Conservation (phyloP, 306 rosid genomes). For the Cyamopsis tetragonoloba region DNA sequence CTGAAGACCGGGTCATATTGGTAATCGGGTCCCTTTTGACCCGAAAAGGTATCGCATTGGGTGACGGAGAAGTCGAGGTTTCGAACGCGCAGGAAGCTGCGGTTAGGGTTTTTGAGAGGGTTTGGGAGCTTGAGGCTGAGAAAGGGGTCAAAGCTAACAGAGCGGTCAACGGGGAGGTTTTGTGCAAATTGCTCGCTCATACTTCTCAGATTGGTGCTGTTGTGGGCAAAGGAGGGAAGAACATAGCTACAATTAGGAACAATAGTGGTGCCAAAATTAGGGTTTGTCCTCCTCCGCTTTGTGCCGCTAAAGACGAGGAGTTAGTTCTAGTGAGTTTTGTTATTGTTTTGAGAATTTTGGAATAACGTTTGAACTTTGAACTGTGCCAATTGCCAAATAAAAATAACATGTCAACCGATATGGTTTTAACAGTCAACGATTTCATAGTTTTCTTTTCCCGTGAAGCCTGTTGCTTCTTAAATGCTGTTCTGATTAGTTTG, state of each 20-base stretch:
- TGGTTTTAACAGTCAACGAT: slow-evolving; percentile 3
- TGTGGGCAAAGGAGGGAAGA: slow-evolving; percentile 61
- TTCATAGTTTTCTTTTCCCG: not conserved
- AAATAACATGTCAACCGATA: not conserved
- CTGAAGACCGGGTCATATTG: slow-evolving; percentile 38
- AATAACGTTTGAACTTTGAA: not conserved
- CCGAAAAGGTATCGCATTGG: slow-evolving; percentile 18
- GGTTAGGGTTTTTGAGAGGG: slow-evolving; percentile 54
- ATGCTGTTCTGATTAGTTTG: not conserved
- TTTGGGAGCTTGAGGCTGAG: slow-evolving; percentile 43
- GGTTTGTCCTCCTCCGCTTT: slow-evolving; percentile 42
- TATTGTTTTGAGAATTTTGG: not conserved
- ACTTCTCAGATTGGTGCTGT: slow-evolving; percentile 53
- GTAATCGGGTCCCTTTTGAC: slow-evolving; percentile 39
- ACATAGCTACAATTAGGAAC: slow-evolving; percentile 40
- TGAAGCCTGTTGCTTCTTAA: not conserved
- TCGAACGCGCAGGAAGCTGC: slow-evolving; percentile 57
- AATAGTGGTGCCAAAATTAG: slow-evolving; percentile 45
- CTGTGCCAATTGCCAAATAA: too few relatives aligned
- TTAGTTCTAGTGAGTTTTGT: slow-evolving; percentile 45
- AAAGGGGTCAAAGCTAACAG: slow-evolving; percentile 11
- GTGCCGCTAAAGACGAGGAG: slow-evolving; percentile 42
- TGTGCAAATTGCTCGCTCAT: slow-evolving; percentile 47
- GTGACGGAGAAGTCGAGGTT: slow-evolving; percentile 26
- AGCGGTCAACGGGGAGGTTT: slow-evolving; percentile 22